Base-by-base conservation (phyloP, 2,329 filamentous ascomycete genomes). In the Nemania sp. region DNA sequence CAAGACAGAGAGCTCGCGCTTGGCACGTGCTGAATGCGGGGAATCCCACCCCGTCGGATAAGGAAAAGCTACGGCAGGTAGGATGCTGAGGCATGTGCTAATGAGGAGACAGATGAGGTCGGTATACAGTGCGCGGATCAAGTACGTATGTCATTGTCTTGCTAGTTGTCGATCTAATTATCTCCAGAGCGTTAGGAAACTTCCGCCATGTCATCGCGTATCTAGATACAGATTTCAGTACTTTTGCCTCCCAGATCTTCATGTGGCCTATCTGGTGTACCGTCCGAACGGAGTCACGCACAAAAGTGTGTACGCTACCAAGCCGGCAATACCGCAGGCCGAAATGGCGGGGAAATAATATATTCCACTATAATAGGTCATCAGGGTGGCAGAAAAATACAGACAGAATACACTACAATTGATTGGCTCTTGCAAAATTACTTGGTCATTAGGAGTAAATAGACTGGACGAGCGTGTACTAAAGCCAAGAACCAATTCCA, bases 11-110 rank as follows among this genome's bases (percentile, higher is more conserved):
- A 54, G 30, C 41, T 57, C 44, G 46, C 48, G 30, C 41, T 57
- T 53, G 49, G 56, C 52, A 41, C 49, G 42, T 59, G 42, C 40
- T 43, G 53, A 59, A 47, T 39, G 39, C 36, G 48, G 49, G 52
- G 40, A 40, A 56, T 58, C 46, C 56, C 56, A 59, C 54, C 9
- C 56, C 53, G 56, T 53, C 56, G 56, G 56, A 53, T 59, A 51
- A 42, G 45, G 44, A 20, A 42, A 54, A 42, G 51, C n/a, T n/a
- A n/a, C n/a, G n/a, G n/a, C n/a, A n/a, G n/a, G n/a, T n/a, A n/a
- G n/a, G n/a, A n/a, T n/a, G n/a, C n/a, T n/a, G n/a, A n/a, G n/a
- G n/a, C n/a, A n/a, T n/a, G 26, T 30, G 15, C 15, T 30, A 15
- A 40, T 40, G 19, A 23, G 8, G 36, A 14, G 28, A 31, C 3